Percentiles rank a stretch among this genome's conserved stretches.
These are phyloP conservation scores for Phaffia tasmanica DNA, from an alignment of 768 basidiomycete species.

Conservation along the genomic window DNA sequence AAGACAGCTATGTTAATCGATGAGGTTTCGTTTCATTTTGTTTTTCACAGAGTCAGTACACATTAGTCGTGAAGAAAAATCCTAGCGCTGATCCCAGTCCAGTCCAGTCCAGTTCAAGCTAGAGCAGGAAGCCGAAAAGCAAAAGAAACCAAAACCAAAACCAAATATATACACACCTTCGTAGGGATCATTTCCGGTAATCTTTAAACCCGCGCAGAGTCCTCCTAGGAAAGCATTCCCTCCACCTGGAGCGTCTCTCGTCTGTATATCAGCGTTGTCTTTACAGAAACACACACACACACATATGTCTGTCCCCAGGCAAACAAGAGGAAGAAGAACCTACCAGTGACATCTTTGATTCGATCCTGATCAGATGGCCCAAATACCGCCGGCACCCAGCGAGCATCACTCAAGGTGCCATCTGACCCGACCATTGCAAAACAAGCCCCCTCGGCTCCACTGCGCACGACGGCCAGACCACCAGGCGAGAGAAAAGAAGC, in stretches of 20 bases:
- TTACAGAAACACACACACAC: too few species aligned
- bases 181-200: conserved; percentile 3
- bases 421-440: neutral
- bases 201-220: conserved; percentile 9
- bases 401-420: neutral
- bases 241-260: neutral
- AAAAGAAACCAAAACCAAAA: neutral
- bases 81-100: neutral
- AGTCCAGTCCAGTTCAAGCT: neutral
- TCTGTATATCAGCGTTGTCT: neutral
- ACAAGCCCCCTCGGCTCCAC: conserved; percentile 18
- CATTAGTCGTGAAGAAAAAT: neutral
- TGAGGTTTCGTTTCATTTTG: too few species aligned
- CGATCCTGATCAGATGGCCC: conserved; percentile 17
- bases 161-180: conserved; percentile 22
- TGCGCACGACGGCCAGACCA: conserved; percentile 4
- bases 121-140: neutral
- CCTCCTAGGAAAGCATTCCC: conserved; percentile 25
- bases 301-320: too few species aligned
- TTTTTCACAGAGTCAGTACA: too few species aligned
- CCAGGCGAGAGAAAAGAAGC: conserved; percentile 7
- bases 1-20: conserved; percentile 1
- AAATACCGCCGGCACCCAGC: conserved; percentile 21
- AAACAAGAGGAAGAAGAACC: neutral
- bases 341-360: conserved; percentile 21